Conservation (phyloP, 441 rosid genomes). For the Populus hybrid region DNA sequence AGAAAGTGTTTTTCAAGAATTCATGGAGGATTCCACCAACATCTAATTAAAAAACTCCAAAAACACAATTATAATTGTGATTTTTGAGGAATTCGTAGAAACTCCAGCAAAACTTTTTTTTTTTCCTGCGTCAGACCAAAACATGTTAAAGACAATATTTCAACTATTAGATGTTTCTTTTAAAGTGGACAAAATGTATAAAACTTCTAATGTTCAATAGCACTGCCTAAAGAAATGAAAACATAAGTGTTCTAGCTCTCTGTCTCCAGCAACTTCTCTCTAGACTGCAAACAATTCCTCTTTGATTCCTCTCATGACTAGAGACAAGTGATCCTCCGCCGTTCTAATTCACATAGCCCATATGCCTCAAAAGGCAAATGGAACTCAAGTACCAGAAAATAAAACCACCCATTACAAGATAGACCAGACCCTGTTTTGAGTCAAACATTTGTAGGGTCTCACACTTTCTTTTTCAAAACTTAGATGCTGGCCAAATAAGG, state of each 20-base stretch:
- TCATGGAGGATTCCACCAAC: not conserved
- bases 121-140: not conserved
- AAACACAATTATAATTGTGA: not conserved
- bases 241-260: no score
- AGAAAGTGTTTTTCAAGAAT: not conserved
- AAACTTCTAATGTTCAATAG: no score
- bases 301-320: no score
- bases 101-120: not conserved
- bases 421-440: not conserved
- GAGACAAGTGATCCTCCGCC: no score
- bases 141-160: not conserved
- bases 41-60: not conserved
- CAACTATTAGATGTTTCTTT: no score
- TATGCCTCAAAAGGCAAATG: not conserved
- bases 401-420: not conserved
- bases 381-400: not conserved
- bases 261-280: no score
- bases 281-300: no score
- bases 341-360: no score
- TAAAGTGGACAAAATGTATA: no score
- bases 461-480: not conserved
- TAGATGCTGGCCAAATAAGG: not conserved
- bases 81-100: not conserved
- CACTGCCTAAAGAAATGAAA: no score
- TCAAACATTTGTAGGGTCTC: not conserved